A percentile compares a stretch with the other conserved stretches of the same genome.
Conservation (phyloP, 768 basidiomycete species). For the Cubamyces lactineus region DNA sequence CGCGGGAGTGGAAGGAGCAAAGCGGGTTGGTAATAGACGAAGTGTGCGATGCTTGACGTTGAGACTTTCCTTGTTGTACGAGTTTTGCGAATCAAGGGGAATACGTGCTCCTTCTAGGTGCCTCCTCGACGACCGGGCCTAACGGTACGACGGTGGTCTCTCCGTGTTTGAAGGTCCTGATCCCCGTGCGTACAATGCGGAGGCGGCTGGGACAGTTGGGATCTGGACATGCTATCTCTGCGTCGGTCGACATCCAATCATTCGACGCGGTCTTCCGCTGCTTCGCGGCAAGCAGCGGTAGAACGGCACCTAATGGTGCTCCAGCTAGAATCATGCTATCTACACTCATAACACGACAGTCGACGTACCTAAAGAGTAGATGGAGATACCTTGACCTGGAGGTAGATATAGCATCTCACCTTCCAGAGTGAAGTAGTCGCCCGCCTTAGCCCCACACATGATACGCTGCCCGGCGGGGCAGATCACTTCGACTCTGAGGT, state of each 20-base stretch:
- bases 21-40: constrained; percentile 11
- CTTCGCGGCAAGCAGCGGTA: constrained; percentile 71
- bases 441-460: constrained; percentile 65
- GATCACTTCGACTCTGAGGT: constrained; percentile 63
- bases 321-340: neutral
- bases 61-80: neutral
- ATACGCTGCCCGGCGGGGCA: constrained; percentile 60
- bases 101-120: too few species aligned
- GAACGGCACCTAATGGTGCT: constrained; percentile 49
- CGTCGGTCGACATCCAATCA: constrained; percentile 74
- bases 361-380: constrained; percentile 61
- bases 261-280: constrained; percentile 56
- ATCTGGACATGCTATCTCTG: constrained; percentile 67
- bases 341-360: neutral
- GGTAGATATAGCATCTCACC: constrained; percentile 69
- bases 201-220: constrained; percentile 63
- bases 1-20: constrained; percentile 2
- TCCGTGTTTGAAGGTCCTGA: constrained; percentile 56
- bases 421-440: constrained; percentile 63
- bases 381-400: constrained; percentile 65
- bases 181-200: constrained; percentile 52
- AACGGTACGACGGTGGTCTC: constrained; percentile 56
- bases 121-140: neutral
- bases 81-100: too few species aligned
- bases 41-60: constrained; percentile 14